Base-by-base conservation (phyloP, 768 basidiomycete species). In the Leccinum disarticulatum region DNA sequence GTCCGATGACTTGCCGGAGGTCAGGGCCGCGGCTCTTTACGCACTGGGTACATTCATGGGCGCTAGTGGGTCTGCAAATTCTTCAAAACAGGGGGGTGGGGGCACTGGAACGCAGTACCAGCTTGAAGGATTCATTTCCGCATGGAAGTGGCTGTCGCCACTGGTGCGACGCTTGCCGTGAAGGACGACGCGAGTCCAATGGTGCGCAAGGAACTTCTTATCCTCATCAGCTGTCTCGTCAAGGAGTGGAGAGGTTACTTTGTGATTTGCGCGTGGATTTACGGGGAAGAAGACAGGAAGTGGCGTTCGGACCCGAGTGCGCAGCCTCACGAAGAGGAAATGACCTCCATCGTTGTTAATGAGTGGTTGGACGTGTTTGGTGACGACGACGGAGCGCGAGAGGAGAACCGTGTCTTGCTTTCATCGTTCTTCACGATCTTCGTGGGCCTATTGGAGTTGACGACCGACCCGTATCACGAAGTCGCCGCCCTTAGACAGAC, bases 181-280 rank as follows among this genome's bases (percentile, higher is more conserved):
- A 91, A 93, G 72, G 93, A 93, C 57, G 97, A 99, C 70, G 97
- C 93, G 1, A 93, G 91, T 59, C 96, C 97, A 0, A 92, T 97
- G 88, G 96, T 95, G 11, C 80, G 96, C 59, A 97, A 97, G 75
- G 97, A 98, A 72, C 79, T 98, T 22, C 79, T 98, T 35, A 84
- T 98, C 41, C 81, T 98, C 41, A 86, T 98, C 57, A 95, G 93
- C 68, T 93, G 91, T 67, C 79, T 98, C 22, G 95, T 95, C 38
- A 91, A 94, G 72, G 96, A 98, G 72, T 98, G 95, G 93, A 79
- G 94, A 57, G 97, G 96, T 7, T 92, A 92, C 77, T 94, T 98
- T 66, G 92, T 96, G 52, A 86, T 95, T 41, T 97, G 96, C 62
- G 95, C 96, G 1, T 98, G 96, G 95, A 77, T 93, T 9, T 95